Evolutionary conservation across 1,139 yeast species (phyloP), one percentile per base, ranked within the genome.

Genomic region (Hyphopichia pseudoburtonii): DNA sequence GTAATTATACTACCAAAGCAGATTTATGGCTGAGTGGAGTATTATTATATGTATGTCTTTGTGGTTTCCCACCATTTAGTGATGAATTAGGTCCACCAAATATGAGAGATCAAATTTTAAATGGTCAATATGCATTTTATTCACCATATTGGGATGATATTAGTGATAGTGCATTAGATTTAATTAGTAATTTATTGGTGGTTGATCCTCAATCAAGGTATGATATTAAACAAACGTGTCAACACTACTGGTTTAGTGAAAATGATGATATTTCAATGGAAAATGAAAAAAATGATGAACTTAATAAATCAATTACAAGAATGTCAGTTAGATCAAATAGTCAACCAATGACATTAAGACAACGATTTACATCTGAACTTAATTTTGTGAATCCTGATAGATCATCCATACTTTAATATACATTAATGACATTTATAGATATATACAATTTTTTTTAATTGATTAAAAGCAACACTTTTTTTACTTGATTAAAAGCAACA

Each of bases 11-110:
- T 27, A 82, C 84, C 23, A 79, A 83, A 35, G 88, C 82, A 11
- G 94, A 85, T 57, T 59, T 84, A 54, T 85, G 94, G 94, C 84
- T 87, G 56, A 75, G 85, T 15, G 94, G 94, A 2, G 90, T 85
- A 1, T 66, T 85, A 32, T 56, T 85, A 11, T 85, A 85, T 44
- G 89, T 85, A 3, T 83, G 92, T 52, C 64, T 86, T 12, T 84
- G 89, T 56, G 95, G 95, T 1, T 86, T 86, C 48, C 94, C 92
- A 3, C 95, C 95, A 0, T 86, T 86, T 51, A 82, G 88, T 52
- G 92, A 85, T 37, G 92, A 85, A 47, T 57, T 85, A 37, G 90
- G 82, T 0, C 94, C 94, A 6, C 92, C 92, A 5, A 69, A 73
- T 28, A 82, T 85, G 86, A 75, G 78, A 46, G 87, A 84, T 37